These are phyloP conservation scores for Neurospora tetrasperma DNA, from an alignment of 495 filamentous ascomycete species.

Conservation along the genomic window DNA sequence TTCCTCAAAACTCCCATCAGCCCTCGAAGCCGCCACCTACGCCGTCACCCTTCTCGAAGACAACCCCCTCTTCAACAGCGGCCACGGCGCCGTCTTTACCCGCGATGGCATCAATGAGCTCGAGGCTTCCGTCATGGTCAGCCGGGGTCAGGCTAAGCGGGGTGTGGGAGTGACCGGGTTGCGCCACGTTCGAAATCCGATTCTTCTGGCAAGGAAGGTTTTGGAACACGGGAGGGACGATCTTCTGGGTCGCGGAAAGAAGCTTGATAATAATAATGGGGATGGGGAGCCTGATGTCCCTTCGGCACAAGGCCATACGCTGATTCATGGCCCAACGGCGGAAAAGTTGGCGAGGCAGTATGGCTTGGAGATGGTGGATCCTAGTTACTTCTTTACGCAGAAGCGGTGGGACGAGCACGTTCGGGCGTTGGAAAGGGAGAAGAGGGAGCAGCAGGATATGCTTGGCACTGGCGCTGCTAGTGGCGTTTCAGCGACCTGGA, in stretches of 20 bases:
- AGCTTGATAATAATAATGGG: slow-evolving; percentile 7
- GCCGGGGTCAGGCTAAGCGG: slow-evolving; percentile 59
- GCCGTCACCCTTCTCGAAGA: slow-evolving; percentile 74
- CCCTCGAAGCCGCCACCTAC: slow-evolving; percentile 63
- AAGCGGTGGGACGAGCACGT: slow-evolving; percentile 76
- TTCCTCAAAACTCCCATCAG: slow-evolving; percentile 26
- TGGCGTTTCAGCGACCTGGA: slow-evolving; percentile 27
- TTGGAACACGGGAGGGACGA: slow-evolving; percentile 51
- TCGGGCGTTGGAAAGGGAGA: slow-evolving; percentile 49
- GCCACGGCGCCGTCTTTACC: slow-evolving; percentile 79
- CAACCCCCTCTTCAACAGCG: slow-evolving; percentile 76
- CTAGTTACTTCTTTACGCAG: slow-evolving; percentile 68
- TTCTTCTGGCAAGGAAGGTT: slow-evolving; percentile 62
- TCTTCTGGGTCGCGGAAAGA: slow-evolving; percentile 15
- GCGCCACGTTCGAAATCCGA: slow-evolving; percentile 64
- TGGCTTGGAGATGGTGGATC: slow-evolving; percentile 57
- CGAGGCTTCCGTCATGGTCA: slow-evolving; percentile 86
- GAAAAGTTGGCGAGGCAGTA: slow-evolving; percentile 56
- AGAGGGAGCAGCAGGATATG: not conserved
- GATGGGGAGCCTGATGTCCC: slow-evolving; percentile 24
- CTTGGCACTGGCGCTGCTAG: not conserved
- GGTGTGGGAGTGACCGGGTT: slow-evolving; percentile 68
- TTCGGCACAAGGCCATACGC: slow-evolving; percentile 51
- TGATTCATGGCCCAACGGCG: slow-evolving; percentile 55
- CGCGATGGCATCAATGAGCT: slow-evolving; percentile 73